Conservation (phyloP, 805 yeast species). For the Pichia cabralensis region DNA sequence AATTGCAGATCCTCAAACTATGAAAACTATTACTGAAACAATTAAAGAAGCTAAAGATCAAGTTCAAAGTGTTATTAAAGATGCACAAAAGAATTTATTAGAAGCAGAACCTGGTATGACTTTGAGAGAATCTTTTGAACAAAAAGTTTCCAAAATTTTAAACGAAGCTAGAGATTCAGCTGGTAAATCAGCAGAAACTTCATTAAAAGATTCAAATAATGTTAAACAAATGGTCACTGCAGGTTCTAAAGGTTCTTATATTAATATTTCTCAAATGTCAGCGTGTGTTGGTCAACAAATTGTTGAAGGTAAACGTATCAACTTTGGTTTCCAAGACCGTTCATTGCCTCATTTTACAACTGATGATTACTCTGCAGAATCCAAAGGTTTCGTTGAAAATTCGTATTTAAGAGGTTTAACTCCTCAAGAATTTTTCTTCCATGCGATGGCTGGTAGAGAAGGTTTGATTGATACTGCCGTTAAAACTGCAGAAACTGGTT, state of each 20-base stretch:
- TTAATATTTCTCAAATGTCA: conserved; percentile 98
- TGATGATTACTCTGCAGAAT: conserved; percentile 97
- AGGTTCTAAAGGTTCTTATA: conserved; percentile 98
- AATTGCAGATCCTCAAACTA: conserved; percentile 94
- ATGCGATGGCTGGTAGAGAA: conserved; percentile 99
- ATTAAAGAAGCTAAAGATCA: conserved; percentile 87
- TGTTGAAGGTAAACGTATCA: conserved; percentile 99
- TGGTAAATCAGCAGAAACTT: conserved; percentile 96
- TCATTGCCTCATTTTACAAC: conserved; percentile 96
- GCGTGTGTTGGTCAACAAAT: conserved; percentile 99
- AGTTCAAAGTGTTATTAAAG: conserved; percentile 87
- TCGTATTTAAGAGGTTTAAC: conserved; percentile 95
- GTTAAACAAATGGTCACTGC: conserved; percentile 99
- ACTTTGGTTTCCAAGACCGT: conserved; percentile 94
- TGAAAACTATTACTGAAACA: conserved; percentile 87
- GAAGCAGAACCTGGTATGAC: conserved; percentile 99
- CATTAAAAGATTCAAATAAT: conserved; percentile 85
- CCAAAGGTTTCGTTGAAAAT: conserved; percentile 96
- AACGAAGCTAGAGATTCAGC: conserved; percentile 99
- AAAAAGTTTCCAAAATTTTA: conserved; percentile 86
- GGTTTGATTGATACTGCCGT: conserved; percentile 99
- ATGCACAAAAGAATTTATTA: conserved; percentile 80
- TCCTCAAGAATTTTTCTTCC: conserved; percentile 98
- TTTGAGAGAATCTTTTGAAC: conserved; percentile 94
- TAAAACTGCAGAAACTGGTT: conserved; percentile 98